Conservation (phyloP, 1,284 basidiomycete genomes). For the Boletus semigastroideus region DNA sequence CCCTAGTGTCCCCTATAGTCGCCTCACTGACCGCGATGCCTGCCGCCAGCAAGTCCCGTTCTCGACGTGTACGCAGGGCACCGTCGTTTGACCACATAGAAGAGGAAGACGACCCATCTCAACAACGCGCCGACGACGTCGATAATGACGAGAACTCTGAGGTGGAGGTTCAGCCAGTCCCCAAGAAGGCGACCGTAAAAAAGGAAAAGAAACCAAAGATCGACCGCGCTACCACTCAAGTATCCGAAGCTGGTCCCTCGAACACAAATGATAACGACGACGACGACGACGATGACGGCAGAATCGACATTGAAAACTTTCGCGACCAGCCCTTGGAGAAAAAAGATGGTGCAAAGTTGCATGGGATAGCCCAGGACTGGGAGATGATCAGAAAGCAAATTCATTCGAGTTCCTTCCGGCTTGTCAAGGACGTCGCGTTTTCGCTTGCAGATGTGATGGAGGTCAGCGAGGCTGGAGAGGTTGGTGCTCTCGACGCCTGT, state of each 20-base stretch:
- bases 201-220: constrained; percentile 41
- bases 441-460: constrained; percentile 63
- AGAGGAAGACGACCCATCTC: constrained; percentile 46
- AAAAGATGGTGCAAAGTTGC: constrained; percentile 49
- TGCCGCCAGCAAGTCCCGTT: constrained; percentile 43
- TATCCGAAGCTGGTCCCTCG: constrained; percentile 19
- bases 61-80: constrained; percentile 39
- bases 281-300: constrained; percentile 39
- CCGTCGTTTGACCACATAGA: constrained; percentile 61
- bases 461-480: constrained; percentile 52
- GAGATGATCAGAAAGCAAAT: constrained; percentile 46
- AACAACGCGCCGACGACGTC: constrained; percentile 44
- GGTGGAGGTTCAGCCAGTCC: constrained; percentile 41
- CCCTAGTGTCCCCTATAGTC: constrained; percentile 35
- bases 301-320: constrained; percentile 58
- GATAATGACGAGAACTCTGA: constrained; percentile 36
- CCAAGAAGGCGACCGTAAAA: constrained; percentile 38
- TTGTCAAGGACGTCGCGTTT: constrained; percentile 55
- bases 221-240: constrained; percentile 16
- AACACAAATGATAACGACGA: constrained; percentile 27
- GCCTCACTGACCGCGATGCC: constrained; percentile 39
- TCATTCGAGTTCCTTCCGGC: constrained; percentile 41
- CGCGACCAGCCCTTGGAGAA: constrained; percentile 59
- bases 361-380: constrained; percentile 63
- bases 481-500: constrained; percentile 25